Evolutionary conservation across 768 basidiomycete species (phyloP).

Genomic region (Tricholomella constricta): DNA sequence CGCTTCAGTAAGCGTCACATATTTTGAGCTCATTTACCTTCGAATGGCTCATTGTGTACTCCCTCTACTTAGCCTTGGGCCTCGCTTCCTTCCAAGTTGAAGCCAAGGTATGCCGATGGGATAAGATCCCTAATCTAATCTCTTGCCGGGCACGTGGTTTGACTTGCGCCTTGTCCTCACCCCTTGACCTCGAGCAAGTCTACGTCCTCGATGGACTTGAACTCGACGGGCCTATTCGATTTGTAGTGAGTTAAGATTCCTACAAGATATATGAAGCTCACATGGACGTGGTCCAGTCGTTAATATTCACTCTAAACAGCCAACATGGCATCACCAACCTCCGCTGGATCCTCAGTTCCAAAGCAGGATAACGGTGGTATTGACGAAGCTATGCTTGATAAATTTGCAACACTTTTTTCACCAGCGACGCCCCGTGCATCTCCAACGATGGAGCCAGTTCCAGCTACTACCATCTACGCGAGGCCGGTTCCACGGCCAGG

Average conservation of each 20-base stretch:
- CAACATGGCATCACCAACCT: conserved; percentile 2
- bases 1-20: no score
- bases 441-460: conserved; percentile 13
- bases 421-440: conserved; percentile 36
- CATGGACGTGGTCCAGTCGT: neutral
- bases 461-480: neutral
- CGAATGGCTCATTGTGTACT: no score
- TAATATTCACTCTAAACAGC: neutral
- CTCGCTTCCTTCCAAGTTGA: no score
- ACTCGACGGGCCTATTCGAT: neutral
- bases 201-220: neutral
- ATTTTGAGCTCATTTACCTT: no score
- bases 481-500: conserved; percentile 1
- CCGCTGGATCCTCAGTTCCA: neutral
- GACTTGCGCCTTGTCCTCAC: no score
- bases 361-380: neutral
- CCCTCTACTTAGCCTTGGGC: no score
- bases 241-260: neutral
- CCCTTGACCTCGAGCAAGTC: neutral
- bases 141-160: no score
- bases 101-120: no score
- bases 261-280: neutral
- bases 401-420: conserved; percentile 40
- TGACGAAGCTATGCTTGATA: conserved; percentile 33
- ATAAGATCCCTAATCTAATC: no score